Base-by-base conservation (phyloP, 2,329 filamentous ascomycete species). In the Fusarium proliferatum region DNA sequence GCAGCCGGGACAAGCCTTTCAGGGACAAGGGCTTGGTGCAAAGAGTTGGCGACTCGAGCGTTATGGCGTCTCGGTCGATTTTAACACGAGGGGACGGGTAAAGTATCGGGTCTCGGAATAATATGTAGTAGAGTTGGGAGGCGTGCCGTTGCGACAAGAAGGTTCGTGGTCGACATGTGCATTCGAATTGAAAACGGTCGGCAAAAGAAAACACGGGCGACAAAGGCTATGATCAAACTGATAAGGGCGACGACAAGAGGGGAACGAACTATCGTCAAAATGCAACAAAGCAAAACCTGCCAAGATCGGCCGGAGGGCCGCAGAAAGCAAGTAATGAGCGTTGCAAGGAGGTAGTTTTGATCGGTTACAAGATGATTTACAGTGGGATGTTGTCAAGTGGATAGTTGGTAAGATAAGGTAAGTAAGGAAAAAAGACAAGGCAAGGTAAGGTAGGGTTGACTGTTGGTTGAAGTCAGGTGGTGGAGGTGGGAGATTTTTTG, bases 1-100 rank as follows among this genome's bases (percentile, higher is more conserved):
- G 80, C 80, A 83, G 79, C 78, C 74, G 78, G 77, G 78, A 75
- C 76, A 77, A 78, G 76, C 73, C 74, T 78, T 69, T 76, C 70
- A 73, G 75, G 55, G 66, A 72, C 64, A 73, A 61, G 71, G 59
- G 63, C 68, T 75, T 61, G 66, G 49, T 34, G 30, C 57, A 52
- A 56, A 61, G 61, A 66, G 67, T 66, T 57, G 68, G 49, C 45
- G 66, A 64, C 72, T 63, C 71, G 60, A 60, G 64, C 62, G 55
- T 56, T 52, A 67, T 64, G 57, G 46, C 45, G 52, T 66, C 63
- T 71, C 57, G 49, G 63, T 51, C 64, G 57, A 52, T 34, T 52
- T 61, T 62, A 78, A 61, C 36, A 63, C 41, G 59, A 64, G 30
- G 65, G 49, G 71, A 53, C 52, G 60, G 52, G 53, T 52, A 64